Base-by-base conservation (phyloP, 768 basidiomycete species). In the Cyclocybe cylindracea region DNA sequence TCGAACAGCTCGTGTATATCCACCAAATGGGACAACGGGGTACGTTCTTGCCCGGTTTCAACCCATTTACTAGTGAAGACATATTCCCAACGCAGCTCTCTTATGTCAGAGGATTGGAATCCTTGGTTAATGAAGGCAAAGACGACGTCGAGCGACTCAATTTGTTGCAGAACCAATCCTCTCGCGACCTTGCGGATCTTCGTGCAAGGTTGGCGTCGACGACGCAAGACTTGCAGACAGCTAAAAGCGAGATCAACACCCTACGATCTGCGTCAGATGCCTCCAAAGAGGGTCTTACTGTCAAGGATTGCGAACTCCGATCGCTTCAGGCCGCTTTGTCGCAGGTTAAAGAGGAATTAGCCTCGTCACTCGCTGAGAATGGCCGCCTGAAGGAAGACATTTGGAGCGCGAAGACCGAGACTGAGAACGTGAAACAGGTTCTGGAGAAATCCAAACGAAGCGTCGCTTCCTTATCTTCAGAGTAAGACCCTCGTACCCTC, bases 151-250 rank as follows among this genome's bases (percentile, higher is more conserved):
- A 54, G 24, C 47, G 51, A 41, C 43, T 62, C 4, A 46, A 33
- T 5, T 10, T 35, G 14, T 29, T 54, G 11, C 54, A 56, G 13
- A 39, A 33, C 7, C 43, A 59, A 33, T 35, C 53, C 10, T 37
- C 57, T 9, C 53, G 44, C 29, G 54, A 61, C 14, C 50, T 64
- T n/a, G 45, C 38, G 5, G 39, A 53, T 36, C 50, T 43, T 48
- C 57, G 54, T 6, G 37, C 54, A 8, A 51, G 43, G 24, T 31
- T 61, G 7, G 43, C 43, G 10, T 39, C 36, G 9, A 14, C 48
- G 3, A 43, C 44, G 1, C 32, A 33, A 10, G 42, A 57, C 37
- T 44, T 54, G 13, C 41, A 54, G 11, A 33, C 34, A 0, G 42
- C 55, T 7, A 51, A 54, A 14, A 38, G 52, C 1, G 59, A 64